A percentile compares a stretch with the other conserved stretches of the same genome.
These are phyloP conservation scores for Isabelozyma rhagii DNA, from an alignment of 805 yeast species.

Conservation along the genomic window DNA sequence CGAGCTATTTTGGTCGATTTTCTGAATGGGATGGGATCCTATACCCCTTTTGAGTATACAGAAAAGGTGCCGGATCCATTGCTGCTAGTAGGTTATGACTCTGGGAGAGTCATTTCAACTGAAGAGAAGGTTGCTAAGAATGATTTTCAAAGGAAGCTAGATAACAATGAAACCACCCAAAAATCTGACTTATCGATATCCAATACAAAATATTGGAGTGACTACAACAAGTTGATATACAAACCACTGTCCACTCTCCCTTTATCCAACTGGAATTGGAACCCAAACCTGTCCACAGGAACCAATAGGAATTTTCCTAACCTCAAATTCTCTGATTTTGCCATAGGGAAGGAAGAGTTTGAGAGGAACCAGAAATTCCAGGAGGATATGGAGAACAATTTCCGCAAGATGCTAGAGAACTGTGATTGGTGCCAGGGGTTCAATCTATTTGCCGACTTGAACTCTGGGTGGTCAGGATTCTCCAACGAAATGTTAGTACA, in stretches of 20 bases:
- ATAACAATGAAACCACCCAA: constrained; percentile 34
- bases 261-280: constrained; percentile 54
- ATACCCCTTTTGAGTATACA: constrained; percentile 52
- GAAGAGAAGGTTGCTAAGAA: constrained; percentile 43
- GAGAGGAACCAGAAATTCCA: constrained; percentile 22
- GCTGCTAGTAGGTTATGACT: not conserved
- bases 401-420: constrained; percentile 65
- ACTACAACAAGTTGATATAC: constrained; percentile 65
- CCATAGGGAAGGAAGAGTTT: constrained; percentile 64
- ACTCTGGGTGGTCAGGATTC: constrained; percentile 84
- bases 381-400: constrained; percentile 44
- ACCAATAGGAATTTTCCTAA: constrained; percentile 27
- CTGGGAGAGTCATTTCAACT: constrained; percentile 23
- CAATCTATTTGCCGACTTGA: constrained; percentile 66
- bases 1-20: constrained; percentile 80
- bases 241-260: constrained; percentile 57
- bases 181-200: constrained; percentile 24
- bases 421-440: constrained; percentile 76
- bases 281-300: constrained; percentile 7
- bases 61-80: constrained; percentile 6
- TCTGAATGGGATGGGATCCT: constrained; percentile 70
- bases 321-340: constrained; percentile 44
- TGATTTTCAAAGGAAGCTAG: constrained; percentile 64
- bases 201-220: constrained; percentile 73
- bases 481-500: constrained; percentile 48